Evolutionary conservation across 345 rosid genomes (phyloP), one percentile per base, ranked within the genome.

Genomic region (Rhodamnia argentea): DNA sequence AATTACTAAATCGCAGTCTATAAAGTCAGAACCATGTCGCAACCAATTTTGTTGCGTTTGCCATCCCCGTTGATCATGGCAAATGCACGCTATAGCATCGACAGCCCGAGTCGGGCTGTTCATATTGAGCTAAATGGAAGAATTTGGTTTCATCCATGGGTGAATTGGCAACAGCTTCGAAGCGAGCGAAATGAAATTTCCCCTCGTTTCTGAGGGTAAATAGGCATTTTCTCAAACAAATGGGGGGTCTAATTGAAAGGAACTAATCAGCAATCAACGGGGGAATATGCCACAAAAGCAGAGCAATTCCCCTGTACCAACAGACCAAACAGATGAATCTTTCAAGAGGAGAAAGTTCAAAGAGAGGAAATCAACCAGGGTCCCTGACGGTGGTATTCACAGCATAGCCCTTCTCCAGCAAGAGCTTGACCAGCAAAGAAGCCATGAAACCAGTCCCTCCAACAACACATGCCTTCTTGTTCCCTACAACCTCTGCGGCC

Each of bases 321-420:
- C 74, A 60, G 40, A 27, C 74, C 74, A 27, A 62, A 10, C 81
- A 70, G 24, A 70, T 22, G 81, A 37, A 37, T 23, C 12, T 57
- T 57, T 40, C 50, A 37, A 16, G 47, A 58, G 13, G 18, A 29
- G 0, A 84, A 16, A 44, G 23, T 1, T 14, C 12, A 62, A 16
- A 58, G 56, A 58, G 86, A 56, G 52, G 60, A 51, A 42, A 4
- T 40, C 32, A n/a, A 94, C 98, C 95, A 83, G 93, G 93, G 82
- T 96, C 91, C 84, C 99, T 91, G 85, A 95, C 98, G 5, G 99
- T 95, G 4, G 99, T 93, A 89, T 92, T 92, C 40, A 97, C 99
- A 27, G 93, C 86, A 85, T 94, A 95, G 55, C 98, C 99, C 86
- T 90, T 95, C 88, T 89, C 89, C 26, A 96, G 98, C 92, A 96